Base-by-base conservation (phyloP, 495 filamentous ascomycete genomes). In the Neurospora discreta region DNA sequence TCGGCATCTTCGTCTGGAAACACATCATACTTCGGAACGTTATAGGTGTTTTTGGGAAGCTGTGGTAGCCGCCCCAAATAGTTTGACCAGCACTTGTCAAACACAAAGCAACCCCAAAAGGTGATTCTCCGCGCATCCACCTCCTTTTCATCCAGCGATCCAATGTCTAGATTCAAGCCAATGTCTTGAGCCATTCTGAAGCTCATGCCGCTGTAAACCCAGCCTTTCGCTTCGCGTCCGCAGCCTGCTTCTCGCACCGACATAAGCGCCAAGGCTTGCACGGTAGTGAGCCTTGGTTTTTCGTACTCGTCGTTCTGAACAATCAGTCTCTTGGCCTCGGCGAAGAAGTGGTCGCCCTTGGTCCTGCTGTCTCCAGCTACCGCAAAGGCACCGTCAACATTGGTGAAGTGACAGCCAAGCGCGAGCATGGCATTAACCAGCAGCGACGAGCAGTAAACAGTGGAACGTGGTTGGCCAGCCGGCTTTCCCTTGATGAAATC, bases 81-180 rank as follows among this genome's bases (percentile, higher is more conserved):
- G 80, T 98, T 98, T 36, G 93, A 97, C 96, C 96, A 98, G 81
- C 93, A 96, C 88, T 98, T 98, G 82, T 99, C 95, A 78, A 99
- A 97, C 33, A 97, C 82, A 81, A 95, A 98, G 78, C 94, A 98
- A n/a, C 95, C 95, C 95, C 95, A 99, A 75, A 98, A 97, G 0
- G 95, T 98, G 40, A 98, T 90, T 40, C 93, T 85, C 52, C 95
- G 85, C 10, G 93, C 94, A 82, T 99, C 95, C 44, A 93, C 85
- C 78, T 98, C 96, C 68, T 91, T 87, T 68, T 97, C 94, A 68
- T 87, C 89, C 30, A 95, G 85, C 41, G 84, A 87, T 2, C 87
- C 86, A 3, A 90, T 87, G 80, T 98, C 91, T n/a, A 98, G 86
- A 76, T 98, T 97, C 71, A 99, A 83, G 0, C 95, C 95, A 46